These are phyloP conservation scores for Eucalyptus urophylla DNA, from an alignment of 345 rosid species.

Conservation along the genomic window DNA sequence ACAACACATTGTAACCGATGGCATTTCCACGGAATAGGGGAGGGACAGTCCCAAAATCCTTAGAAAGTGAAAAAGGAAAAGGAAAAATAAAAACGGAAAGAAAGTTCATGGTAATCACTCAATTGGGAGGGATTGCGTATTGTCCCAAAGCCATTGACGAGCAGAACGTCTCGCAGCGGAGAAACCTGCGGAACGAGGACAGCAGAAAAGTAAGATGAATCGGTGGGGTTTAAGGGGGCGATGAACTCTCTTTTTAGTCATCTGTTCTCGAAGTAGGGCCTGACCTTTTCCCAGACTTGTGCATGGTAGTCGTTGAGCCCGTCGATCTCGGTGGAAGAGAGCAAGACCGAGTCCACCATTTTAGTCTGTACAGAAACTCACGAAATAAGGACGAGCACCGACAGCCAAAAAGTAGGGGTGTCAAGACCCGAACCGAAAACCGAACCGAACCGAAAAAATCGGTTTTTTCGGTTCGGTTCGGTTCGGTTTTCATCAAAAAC, in stretches of 20 bases:
- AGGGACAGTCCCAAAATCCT: background rate
- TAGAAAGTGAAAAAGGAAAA: too few species aligned
- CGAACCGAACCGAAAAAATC: too few species aligned
- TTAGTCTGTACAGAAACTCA: conserved; percentile 35
- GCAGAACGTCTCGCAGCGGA: conserved; percentile 53
- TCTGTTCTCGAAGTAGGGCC: background rate
- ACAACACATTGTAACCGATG: background rate
- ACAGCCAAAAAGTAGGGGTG: too few species aligned
- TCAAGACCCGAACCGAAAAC: too few species aligned
- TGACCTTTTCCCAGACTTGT: conserved; percentile 92
- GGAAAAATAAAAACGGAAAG: too few species aligned
- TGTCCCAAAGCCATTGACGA: conserved; percentile 75
- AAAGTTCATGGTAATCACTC: conserved; percentile 2
- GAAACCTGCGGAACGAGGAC: conserved; percentile 43
- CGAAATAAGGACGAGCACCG: background rate
- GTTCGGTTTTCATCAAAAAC: too few species aligned
- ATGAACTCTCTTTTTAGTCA: background rate
- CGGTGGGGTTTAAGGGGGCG: background rate
- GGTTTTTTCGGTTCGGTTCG: too few species aligned
- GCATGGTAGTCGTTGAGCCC: conserved; percentile 74
- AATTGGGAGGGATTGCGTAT: conserved; percentile 37
- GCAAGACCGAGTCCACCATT: conserved; percentile 51
- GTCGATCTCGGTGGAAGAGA: conserved; percentile 41
- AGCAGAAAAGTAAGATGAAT: background rate
- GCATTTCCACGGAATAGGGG: background rate